Evolutionary conservation across 805 yeast genomes (phyloP).

Genomic region (Starmera dryadoides): DNA sequence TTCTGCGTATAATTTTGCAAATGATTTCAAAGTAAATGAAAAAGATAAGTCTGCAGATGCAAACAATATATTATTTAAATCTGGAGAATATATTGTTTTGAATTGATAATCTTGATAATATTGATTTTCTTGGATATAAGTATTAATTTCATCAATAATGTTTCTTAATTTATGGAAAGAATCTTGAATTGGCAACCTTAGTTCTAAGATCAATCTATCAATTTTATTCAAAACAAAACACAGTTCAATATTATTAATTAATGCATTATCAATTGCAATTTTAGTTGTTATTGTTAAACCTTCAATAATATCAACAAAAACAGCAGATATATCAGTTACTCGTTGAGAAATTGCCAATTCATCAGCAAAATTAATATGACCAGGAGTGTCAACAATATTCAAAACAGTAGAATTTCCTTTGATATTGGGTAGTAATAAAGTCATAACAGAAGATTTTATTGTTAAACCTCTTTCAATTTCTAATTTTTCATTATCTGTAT

Average conservation of each 20-base stretch:
- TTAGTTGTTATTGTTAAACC: conserved; percentile 63
- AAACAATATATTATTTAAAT: conserved; percentile 60
- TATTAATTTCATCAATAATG: conserved; percentile 59
- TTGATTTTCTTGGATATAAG: conserved; percentile 31
- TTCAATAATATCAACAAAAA: conserved; percentile 81
- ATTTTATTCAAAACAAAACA: conserved; percentile 68
- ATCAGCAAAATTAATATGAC: conserved; percentile 79
- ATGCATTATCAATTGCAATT: conserved; percentile 42
- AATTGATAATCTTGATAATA: conserved; percentile 20
- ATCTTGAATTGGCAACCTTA: conserved; percentile 67
- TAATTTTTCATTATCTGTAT: conserved; percentile 62
- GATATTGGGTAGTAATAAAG: conserved; percentile 50
- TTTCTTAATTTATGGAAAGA: conserved; percentile 61
- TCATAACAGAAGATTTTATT: conserved; percentile 53
- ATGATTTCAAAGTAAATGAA: conserved; percentile 60
- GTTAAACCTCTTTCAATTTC: conserved; percentile 70
- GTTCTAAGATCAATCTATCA: conserved; percentile 78
- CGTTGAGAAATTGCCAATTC: conserved; percentile 55
- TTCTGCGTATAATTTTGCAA: conserved; percentile 41
- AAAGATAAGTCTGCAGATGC: conserved; percentile 58
- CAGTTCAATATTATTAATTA: conserved; percentile 44
- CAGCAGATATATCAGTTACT: conserved; percentile 55
- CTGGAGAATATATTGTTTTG: conserved; percentile 43
- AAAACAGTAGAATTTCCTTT: conserved; percentile 47
- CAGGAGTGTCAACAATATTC: conserved; percentile 83